These are phyloP conservation scores for Russula sp. DNA, from an alignment of 768 basidiomycete genomes.

Conservation along the genomic window DNA sequence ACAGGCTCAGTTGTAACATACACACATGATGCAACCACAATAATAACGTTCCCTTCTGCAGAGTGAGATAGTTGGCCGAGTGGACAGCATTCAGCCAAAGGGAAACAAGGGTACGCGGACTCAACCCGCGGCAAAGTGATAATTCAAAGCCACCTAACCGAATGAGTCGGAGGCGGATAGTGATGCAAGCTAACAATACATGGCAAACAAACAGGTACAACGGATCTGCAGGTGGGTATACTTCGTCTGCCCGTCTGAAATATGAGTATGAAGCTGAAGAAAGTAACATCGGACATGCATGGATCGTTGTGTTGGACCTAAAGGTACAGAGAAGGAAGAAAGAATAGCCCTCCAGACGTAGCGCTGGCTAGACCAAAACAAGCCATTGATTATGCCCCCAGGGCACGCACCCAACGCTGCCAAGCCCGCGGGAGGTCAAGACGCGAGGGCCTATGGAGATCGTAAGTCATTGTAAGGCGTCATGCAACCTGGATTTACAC, in stretches of 20 bases:
- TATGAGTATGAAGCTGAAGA: neutral
- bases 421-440: neutral
- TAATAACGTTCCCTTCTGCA: neutral
- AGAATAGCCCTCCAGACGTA: neutral
- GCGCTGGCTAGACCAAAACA: neutral
- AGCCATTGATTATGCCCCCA: neutral
- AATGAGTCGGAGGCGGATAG: neutral
- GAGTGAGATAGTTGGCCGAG: neutral
- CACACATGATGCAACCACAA: neutral
- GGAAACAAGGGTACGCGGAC: neutral
- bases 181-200: constrained; percentile 16
- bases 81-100: neutral
- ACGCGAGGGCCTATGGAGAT: neutral
- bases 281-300: constrained; percentile 1
- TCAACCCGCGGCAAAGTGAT: neutral
- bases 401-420: neutral
- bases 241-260: neutral
- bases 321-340: neutral
- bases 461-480: constrained; percentile 5
- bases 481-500: neutral
- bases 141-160: constrained; percentile 11
- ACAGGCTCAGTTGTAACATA: neutral
- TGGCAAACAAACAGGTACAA: constrained; percentile 8
- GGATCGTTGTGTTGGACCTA: neutral
- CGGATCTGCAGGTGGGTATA: constrained; percentile 6